phyloP scores from a whole-genome alignment of 768 basidiomycete species.

The Pisolithus sp. region DNA sequence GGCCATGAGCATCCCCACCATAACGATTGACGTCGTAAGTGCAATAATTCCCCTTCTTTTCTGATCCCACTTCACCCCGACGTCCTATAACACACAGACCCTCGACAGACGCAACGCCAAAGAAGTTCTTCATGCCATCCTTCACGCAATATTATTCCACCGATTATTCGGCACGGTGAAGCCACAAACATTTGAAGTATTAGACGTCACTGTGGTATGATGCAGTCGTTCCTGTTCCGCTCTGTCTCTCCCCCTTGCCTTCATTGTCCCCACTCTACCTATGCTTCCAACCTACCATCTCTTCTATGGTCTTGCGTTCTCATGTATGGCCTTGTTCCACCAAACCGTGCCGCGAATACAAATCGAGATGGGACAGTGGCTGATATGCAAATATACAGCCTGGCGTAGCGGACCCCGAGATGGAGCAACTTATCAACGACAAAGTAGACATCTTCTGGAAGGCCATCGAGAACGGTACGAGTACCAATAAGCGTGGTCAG shows the following conservation, averaged over 20 bases:
- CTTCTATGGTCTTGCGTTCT: neutral
- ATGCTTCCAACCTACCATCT: neutral
- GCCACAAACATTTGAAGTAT: constrained; percentile 68
- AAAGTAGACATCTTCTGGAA: constrained; percentile 80
- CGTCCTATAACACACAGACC: constrained; percentile 34
- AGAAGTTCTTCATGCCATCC: constrained; percentile 67
- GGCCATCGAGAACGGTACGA: constrained; percentile 55
- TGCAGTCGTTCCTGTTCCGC: constrained; percentile 14
- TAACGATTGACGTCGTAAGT: neutral
- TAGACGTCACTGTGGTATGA: constrained; percentile 79
- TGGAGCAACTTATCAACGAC: constrained; percentile 64
- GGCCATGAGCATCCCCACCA: neutral
- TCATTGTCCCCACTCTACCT: neutral
- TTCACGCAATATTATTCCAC: constrained; percentile 83
- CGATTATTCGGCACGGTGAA: constrained; percentile 76
- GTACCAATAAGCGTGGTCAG: constrained; percentile 59
- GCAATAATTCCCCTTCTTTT: no score
- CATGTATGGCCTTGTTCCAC: neutral
- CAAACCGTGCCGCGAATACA: neutral
- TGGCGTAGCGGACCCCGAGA: constrained; percentile 67
- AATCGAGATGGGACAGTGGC: neutral
- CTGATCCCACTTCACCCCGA: neutral
- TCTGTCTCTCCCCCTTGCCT: neutral
- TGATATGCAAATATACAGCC: constrained; percentile 39
- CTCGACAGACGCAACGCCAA: constrained; percentile 67